Base-by-base conservation (phyloP, 2,329 filamentous ascomycete genomes). In the Penicillium sp. region DNA sequence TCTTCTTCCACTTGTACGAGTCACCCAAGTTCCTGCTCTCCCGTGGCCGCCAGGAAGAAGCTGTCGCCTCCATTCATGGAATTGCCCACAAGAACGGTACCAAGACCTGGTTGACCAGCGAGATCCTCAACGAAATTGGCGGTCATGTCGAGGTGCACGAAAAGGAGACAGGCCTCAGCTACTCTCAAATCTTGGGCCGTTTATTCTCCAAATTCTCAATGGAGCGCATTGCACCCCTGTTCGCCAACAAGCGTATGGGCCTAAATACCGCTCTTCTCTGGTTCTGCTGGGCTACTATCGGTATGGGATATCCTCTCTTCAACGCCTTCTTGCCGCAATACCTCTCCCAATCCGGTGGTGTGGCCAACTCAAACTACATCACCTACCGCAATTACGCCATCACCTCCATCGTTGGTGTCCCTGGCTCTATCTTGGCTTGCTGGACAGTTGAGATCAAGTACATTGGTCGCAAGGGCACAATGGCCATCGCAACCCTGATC, bases 241-340 rank as follows among this genome's bases (percentile, higher is more conserved):
- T 84, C 68, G 68, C 70, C 23, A 77, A 73, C 53, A 76, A 74
- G 68, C 77, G 73, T 43, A 70, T 83, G 34, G 81, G 70, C 5
- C 59, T 77, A n/a, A 79, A 77, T 11, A 84, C 81, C 21, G 61
- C 71, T n/a, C 71, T 84, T 2, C 72, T 93, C 48, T 92, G 89
- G 88, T 89, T 92, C 73, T 86, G 85, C 70, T 95, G 91, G 91
- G 82, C 87, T 0, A 87, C 85, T 13, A 92, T 95, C 64, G 91
- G 91, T 51, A 89, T 95, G 84, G 91, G 87, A 1, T 95, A 93
- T 67, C 90, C 90, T 0, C 83, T 96, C 5, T 96, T 93, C 82
- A 94, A 93, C 74, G 88, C 90, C 49, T 95, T 95, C 75, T 80
- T 96, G 21, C 91, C 91, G 0, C 89, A 94, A 64, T 94, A 94